These are phyloP conservation scores for Geotrichum phurueaensis DNA, from an alignment of 1,139 yeast genomes.

Conservation along the genomic window DNA sequence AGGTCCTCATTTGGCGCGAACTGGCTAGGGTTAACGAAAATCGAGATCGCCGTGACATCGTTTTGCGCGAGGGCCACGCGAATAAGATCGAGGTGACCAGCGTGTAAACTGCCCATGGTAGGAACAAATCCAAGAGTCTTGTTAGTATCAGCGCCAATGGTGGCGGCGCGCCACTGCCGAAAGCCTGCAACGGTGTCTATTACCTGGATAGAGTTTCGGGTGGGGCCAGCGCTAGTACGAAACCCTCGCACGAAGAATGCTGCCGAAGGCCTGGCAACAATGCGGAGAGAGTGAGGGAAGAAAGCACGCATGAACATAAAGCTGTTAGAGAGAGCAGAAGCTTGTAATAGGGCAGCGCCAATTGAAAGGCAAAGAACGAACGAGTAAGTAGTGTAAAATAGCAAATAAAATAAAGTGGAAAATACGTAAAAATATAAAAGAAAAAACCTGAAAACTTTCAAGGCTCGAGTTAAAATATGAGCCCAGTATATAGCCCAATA, in stretches of 20 bases:
- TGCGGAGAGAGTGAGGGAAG: background rate
- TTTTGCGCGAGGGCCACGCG: constrained; percentile 50
- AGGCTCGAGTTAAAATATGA: too few relatives aligned
- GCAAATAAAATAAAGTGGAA: too few relatives aligned
- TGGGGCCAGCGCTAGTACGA: background rate
- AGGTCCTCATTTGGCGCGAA: constrained; percentile 92
- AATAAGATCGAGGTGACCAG: constrained; percentile 49
- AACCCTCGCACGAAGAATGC: background rate
- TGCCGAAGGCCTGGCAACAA: background rate
- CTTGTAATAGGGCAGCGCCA: background rate
- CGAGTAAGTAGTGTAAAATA: too few relatives aligned
- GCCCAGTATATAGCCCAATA: too few relatives aligned
- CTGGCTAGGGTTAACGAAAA: constrained; percentile 94
- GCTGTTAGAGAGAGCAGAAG: background rate
- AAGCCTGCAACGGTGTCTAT: background rate
- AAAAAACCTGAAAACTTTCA: too few relatives aligned
- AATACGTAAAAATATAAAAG: too few relatives aligned
- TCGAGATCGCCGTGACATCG: constrained; percentile 71
- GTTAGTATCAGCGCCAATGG: background rate
- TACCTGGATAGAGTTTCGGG: background rate
- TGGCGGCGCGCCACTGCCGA: background rate
- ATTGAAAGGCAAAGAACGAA: background rate
- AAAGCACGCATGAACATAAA: background rate
- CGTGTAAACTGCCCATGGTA: constrained; percentile 81
- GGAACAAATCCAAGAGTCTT: constrained; percentile 68